These are phyloP conservation scores for Cyberlindnera veronae DNA, from an alignment of 805 yeast species.

Conservation along the genomic window DNA sequence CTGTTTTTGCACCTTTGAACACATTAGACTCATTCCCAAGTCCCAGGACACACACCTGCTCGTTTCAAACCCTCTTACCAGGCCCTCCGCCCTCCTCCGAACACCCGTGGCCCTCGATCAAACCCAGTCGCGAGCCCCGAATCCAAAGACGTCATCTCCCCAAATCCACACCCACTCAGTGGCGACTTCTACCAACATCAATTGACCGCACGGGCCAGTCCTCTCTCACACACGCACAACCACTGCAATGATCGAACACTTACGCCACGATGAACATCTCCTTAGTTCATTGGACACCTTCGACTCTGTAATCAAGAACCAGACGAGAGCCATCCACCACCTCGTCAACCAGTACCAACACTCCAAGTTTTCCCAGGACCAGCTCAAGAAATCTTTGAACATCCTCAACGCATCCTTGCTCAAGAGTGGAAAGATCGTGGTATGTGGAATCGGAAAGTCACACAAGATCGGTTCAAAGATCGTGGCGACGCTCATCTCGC, in stretches of 20 bases:
- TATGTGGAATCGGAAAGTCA: conserved; percentile 85
- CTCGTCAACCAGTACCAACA: conserved; percentile 43
- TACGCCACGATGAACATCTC: conserved; percentile 21
- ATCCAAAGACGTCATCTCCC: no score
- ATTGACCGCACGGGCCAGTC: neutral
- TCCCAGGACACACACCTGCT: no score
- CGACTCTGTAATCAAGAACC: conserved; percentile 40
- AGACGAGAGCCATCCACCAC: conserved; percentile 45
- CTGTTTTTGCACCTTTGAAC: no score
- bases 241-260: neutral
- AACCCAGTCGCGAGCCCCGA: no score
- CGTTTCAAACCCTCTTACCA: no score
- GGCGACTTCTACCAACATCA: no score
- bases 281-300: conserved; percentile 30
- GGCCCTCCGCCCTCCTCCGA: no score
- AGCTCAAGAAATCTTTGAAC: conserved; percentile 41
- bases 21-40: no score
- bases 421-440: conserved; percentile 63
- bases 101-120: no score
- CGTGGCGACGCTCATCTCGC: conserved; percentile 78
- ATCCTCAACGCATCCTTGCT: conserved; percentile 35
- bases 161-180: no score
- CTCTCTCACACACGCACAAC: no score
- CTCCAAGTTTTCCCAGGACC: conserved; percentile 43
- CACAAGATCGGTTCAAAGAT: conserved; percentile 73